phyloP scores from a whole-genome alignment of 257 asterid genomes.

The Striga asiatica region DNA sequence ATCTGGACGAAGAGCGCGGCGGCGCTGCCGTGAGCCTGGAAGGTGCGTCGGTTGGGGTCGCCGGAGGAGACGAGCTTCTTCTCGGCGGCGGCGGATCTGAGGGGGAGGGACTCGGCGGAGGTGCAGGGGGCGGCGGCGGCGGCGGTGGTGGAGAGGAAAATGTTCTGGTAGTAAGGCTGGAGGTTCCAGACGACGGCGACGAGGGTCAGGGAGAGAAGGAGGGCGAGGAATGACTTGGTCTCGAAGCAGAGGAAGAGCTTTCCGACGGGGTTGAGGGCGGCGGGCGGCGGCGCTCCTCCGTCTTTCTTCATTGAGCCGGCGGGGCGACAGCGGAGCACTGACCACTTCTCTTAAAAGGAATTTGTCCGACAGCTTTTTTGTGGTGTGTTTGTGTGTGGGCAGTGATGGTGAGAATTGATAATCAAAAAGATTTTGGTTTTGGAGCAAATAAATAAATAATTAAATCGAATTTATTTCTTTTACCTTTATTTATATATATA shows the following conservation, averaged over 20 bases:
- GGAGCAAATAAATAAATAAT: too few relatives aligned
- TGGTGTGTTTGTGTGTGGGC: not conserved
- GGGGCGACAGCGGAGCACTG: not conserved
- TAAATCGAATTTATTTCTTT: too few relatives aligned
- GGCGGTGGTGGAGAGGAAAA: conserved; percentile 29
- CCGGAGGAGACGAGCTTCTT: conserved; percentile 21
- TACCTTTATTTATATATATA: not conserved
- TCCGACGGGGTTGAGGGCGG: conserved; percentile 22
- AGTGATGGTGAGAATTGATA: not conserved
- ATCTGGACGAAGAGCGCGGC: conserved; percentile 81
- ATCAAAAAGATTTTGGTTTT: too few relatives aligned
- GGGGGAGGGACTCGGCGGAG: not conserved
- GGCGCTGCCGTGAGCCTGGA: conserved; percentile 54
- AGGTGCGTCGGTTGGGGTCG: conserved; percentile 52
- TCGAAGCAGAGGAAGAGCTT: conserved; percentile 44
- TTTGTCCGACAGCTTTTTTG: conserved; percentile 8
- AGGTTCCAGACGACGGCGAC: conserved; percentile 46
- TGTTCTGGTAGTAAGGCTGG: conserved; percentile 50
- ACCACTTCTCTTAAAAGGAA: not conserved
- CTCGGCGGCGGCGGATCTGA: not conserved
- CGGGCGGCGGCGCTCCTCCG: conserved; percentile 19
- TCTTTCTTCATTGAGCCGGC: conserved; percentile 35
- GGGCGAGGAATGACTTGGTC: conserved; percentile 40
- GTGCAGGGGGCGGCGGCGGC: conserved; percentile 20
- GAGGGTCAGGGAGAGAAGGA: conserved; percentile 40